Percentiles rank a stretch among this genome's conserved stretches.
Evolutionary conservation across 176 grass and related monocot species (phyloP).

Genomic region (Neostapfia colusana): DNA sequence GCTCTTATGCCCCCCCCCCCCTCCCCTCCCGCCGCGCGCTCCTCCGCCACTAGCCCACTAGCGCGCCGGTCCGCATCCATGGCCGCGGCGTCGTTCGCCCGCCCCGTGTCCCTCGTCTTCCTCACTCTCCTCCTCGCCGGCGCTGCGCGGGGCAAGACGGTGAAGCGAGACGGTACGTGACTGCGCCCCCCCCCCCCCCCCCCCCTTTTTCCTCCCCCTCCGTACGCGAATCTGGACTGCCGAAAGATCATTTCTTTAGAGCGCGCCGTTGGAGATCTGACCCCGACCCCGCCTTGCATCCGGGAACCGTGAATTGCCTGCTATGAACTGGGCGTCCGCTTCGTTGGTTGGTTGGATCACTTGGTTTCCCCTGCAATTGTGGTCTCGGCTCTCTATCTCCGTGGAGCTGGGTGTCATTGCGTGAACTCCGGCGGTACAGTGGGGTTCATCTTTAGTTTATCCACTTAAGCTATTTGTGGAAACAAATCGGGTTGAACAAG

Average conservation of each 20-base stretch:
- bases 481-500: not conserved
- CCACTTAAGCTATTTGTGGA: not conserved
- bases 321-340: conserved; percentile 25
- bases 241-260: not conserved
- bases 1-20: conserved; percentile 29
- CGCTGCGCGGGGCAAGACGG: conserved; percentile 66
- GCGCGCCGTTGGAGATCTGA: conserved; percentile 32
- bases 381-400: not conserved
- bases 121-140: conserved; percentile 51
- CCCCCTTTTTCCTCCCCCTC: not conserved
- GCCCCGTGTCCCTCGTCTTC: conserved; percentile 22
- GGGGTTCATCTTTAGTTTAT: not conserved
- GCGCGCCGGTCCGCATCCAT: not conserved
- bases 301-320: not conserved
- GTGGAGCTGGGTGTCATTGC: not conserved
- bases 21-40: conserved; percentile 5
- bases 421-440: not conserved
- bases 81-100: conserved; percentile 25
- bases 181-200: not conserved
- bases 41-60: conserved; percentile 5
- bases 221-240: not conserved
- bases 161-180: conserved; percentile 85
- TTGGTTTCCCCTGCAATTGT: not conserved
- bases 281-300: not conserved
- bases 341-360: not conserved